Evolutionary conservation across 2,329 filamentous ascomycete species (phyloP).

Genomic region (Fusarium floridanum): DNA sequence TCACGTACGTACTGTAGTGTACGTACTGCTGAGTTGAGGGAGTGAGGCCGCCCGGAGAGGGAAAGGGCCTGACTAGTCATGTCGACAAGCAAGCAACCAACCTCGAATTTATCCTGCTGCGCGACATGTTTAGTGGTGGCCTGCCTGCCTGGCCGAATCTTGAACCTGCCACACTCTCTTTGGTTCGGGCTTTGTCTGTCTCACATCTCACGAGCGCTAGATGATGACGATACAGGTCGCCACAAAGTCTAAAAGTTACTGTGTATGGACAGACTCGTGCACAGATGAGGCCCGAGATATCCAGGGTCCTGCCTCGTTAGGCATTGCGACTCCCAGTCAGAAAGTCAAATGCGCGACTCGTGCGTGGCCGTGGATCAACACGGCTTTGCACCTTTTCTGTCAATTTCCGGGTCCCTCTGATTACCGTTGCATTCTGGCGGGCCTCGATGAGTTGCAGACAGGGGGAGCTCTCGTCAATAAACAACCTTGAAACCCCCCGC

Average conservation of each 20-base stretch:
- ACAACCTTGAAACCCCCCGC: slow-evolving; percentile 29
- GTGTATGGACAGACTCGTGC: slow-evolving; percentile 16
- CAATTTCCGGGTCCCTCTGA: slow-evolving; percentile 37
- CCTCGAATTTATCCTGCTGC: slow-evolving; percentile 20
- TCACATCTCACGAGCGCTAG: slow-evolving; percentile 20
- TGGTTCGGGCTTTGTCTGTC: slow-evolving; percentile 16
- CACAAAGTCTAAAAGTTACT: slow-evolving; percentile 37
- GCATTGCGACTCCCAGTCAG: slow-evolving; percentile 18
- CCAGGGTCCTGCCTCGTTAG: slow-evolving; percentile 41
- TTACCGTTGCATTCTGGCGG: slow-evolving; percentile 41
- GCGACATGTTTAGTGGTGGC: slow-evolving; percentile 11
- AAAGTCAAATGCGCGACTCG: slow-evolving; percentile 30
- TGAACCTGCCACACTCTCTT: slow-evolving; percentile 21
- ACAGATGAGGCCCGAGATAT: slow-evolving; percentile 30
- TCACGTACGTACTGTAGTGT: too few species aligned
- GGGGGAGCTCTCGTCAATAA: slow-evolving; percentile 27
- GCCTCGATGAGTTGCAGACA: slow-evolving; percentile 38
- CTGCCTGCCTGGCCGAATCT: slow-evolving; percentile 23
- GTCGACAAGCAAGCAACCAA: slow-evolving; percentile 13
- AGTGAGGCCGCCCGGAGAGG: slow-evolving; percentile 27
- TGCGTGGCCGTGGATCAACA: slow-evolving; percentile 22
- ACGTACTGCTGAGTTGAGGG: neutral
- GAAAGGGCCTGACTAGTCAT: slow-evolving; percentile 29
- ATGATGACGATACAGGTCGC: slow-evolving; percentile 27
- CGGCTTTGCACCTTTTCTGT: slow-evolving; percentile 15